Evolutionary conservation across 2,329 filamentous ascomycete species (phyloP), one percentile per base, ranked within the genome.

Genomic region (Gnomoniopsis sp.): DNA sequence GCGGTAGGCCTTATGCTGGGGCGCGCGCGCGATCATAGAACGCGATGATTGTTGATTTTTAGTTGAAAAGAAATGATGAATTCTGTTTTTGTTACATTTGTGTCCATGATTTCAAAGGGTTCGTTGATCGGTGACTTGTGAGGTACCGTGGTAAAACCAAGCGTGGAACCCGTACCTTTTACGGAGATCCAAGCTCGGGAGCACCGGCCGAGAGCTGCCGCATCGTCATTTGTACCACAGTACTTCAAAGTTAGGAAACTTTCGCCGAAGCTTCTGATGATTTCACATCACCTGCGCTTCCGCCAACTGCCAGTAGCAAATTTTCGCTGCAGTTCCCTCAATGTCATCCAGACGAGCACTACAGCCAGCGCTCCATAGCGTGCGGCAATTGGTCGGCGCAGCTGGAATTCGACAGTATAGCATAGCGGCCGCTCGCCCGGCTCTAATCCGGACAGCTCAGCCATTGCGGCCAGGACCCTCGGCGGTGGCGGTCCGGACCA

Each of bases 331-430:
- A 38, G 11, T n/a, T 38, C 3, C 6, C 44, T 11, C 21, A 15
- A 64, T 62, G 62, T 49, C 60, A 22, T 59, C 62, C 14, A 34
- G 30, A 44, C 55, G 53, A 33, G 22, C 53, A 14, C 15, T 57
- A 50, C 49, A 34, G 19, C 51, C 53, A 22, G 57, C 57, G 4
- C 23, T 58, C 2, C 19, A 30, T 11, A 33, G 49, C n/a, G 49
- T 62, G 57, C 60, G 60, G 30, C 60, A 52, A 21, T 15, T 36
- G 46, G 49, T 46, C 53, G 30, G 15, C 47, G 50, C 48, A 17
- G 4, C 47, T 23, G 52, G 51, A 38, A 43, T 49, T 38, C 38
- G 49, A 22, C 19, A 33, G 33, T 49, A 49, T 49, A 34, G 26
- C 43, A 22, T n/a, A 49, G 33, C 44, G 11, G 17, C 36, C 33